These are phyloP conservation scores for Craspedostauros australis DNA, from an alignment of 108 stramenopile species.

Conservation along the genomic window DNA sequence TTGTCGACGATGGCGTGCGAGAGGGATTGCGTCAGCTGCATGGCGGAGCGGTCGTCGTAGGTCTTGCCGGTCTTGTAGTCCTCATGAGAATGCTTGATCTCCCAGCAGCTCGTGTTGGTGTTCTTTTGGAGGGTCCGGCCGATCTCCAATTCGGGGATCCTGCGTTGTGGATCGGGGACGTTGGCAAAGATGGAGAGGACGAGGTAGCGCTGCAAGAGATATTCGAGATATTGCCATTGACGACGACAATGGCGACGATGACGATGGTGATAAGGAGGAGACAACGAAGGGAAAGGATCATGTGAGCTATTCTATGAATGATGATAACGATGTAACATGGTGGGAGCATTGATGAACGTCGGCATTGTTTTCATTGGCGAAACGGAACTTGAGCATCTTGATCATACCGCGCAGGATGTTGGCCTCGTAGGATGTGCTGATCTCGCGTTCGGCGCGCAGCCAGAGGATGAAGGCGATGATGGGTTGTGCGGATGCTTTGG, in stretches of 20 bases:
- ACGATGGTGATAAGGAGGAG: no score
- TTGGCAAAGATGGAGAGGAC: slow-evolving; percentile 72
- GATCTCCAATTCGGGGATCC: slow-evolving; percentile 73
- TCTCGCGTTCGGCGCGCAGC: slow-evolving; percentile 50
- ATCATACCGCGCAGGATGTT: slow-evolving; percentile 75
- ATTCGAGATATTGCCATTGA: no score
- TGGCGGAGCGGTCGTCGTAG: slow-evolving; percentile 75
- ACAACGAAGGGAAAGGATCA: no score
- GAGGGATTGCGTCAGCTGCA: slow-evolving; percentile 48
- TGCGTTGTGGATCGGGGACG: slow-evolving; percentile 82
- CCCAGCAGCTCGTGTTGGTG: slow-evolving; percentile 33
- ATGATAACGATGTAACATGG: no score
- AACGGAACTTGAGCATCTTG: slow-evolving; percentile 76
- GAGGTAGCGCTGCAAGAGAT: slow-evolving; percentile 70
- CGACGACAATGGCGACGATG: no score
- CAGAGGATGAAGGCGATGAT: slow-evolving; percentile 72
- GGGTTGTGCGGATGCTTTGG: slow-evolving; percentile 53
- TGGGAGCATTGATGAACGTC: no score
- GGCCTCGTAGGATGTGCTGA: slow-evolving; percentile 79
- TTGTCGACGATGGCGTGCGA: slow-evolving; percentile 49
- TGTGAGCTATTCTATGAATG: no score
- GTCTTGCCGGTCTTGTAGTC: slow-evolving; percentile 82
- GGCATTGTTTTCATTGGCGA: slow-evolving; percentile 40
- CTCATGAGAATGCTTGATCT: slow-evolving; percentile 65
- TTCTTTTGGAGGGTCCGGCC: slow-evolving; percentile 55